Percentiles rank a stretch among this genome's conserved stretches.
These are phyloP conservation scores for Phytophthora sp. DNA, from an alignment of 352 stramenopile species.

Conservation along the genomic window DNA sequence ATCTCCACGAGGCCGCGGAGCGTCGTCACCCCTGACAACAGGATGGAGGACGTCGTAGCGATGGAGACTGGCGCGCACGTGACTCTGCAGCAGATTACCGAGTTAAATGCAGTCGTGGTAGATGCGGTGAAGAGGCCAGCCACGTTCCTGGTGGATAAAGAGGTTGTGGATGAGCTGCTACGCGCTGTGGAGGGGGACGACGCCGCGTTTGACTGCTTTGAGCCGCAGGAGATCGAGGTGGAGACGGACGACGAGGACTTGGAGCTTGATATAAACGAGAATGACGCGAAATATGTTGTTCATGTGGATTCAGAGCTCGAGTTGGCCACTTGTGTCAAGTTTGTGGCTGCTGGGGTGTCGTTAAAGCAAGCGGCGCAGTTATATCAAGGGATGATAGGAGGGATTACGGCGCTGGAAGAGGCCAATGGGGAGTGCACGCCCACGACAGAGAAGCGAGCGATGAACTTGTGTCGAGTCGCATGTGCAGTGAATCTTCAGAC, in stretches of 20 bases:
- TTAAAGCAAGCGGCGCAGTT: slow-evolving; percentile 25
- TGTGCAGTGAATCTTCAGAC: slow-evolving; percentile 37
- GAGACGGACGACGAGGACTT: slow-evolving; percentile 18
- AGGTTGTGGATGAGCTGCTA: slow-evolving; percentile 28
- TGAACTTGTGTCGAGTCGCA: slow-evolving; percentile 15
- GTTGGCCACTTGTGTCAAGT: slow-evolving; percentile 19
- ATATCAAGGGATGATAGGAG: slow-evolving; percentile 18
- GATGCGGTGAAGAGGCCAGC: background rate
- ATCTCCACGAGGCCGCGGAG: slow-evolving; percentile 8
- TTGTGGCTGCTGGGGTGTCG: slow-evolving; percentile 26
- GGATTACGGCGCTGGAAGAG: slow-evolving; percentile 9
- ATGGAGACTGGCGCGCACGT: background rate
- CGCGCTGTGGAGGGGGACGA: background rate
- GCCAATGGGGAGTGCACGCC: background rate
- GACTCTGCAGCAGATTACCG: background rate
- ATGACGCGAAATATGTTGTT: slow-evolving; percentile 19
- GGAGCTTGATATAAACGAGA: slow-evolving; percentile 25
- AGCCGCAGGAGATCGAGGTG: slow-evolving; percentile 9
- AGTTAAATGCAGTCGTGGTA: slow-evolving; percentile 4
- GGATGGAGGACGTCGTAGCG: too few relatives aligned
- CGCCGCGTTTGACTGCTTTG: slow-evolving; percentile 12
- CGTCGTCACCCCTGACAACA: too few relatives aligned
- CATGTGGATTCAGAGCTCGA: slow-evolving; percentile 18
- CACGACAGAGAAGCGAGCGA: slow-evolving; percentile 13
- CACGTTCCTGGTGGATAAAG: slow-evolving; percentile 23